Conservation (phyloP, 495 filamentous ascomycete genomes). For the Aspergillus cavernicola region DNA sequence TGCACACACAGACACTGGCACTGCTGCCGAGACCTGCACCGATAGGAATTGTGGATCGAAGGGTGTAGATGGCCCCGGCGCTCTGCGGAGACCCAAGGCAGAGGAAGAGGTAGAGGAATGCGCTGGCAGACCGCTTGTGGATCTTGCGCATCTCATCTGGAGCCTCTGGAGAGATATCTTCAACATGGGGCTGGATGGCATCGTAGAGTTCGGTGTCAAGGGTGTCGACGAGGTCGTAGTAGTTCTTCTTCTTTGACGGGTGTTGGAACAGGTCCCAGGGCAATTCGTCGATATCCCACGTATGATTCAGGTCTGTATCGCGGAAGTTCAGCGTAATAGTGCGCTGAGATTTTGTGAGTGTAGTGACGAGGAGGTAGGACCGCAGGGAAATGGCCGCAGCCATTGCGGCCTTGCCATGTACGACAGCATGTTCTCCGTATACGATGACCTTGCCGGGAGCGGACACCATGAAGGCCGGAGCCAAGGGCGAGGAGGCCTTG, state of each 20-base stretch:
- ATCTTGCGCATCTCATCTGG: slow-evolving; percentile 68
- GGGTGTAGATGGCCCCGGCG: slow-evolving; percentile 78
- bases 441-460: slow-evolving; percentile 97
- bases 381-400: slow-evolving; percentile 91
- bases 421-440: slow-evolving; percentile 94
- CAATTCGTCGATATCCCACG: slow-evolving; percentile 85
- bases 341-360: slow-evolving; percentile 78
- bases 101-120: slow-evolving; percentile 91
- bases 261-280: slow-evolving; percentile 80
- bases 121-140: slow-evolving; percentile 71
- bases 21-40: slow-evolving; percentile 90
- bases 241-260: slow-evolving; percentile 83
- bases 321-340: slow-evolving; percentile 83
- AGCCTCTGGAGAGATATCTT: slow-evolving; percentile 59
- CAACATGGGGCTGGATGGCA: slow-evolving; percentile 72
- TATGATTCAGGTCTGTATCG: slow-evolving; percentile 80
- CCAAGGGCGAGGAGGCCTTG: slow-evolving; percentile 50
- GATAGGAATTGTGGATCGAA: slow-evolving; percentile 91
- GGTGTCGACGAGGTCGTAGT: slow-evolving; percentile 81
- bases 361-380: slow-evolving; percentile 91
- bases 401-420: slow-evolving; percentile 93
- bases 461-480: slow-evolving; percentile 94
- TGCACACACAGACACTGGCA: slow-evolving; percentile 85
- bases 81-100: slow-evolving; percentile 76
- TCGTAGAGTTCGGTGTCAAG: slow-evolving; percentile 77